These are phyloP conservation scores for Boletellus ananas DNA, from an alignment of 768 basidiomycete species.

Conservation along the genomic window DNA sequence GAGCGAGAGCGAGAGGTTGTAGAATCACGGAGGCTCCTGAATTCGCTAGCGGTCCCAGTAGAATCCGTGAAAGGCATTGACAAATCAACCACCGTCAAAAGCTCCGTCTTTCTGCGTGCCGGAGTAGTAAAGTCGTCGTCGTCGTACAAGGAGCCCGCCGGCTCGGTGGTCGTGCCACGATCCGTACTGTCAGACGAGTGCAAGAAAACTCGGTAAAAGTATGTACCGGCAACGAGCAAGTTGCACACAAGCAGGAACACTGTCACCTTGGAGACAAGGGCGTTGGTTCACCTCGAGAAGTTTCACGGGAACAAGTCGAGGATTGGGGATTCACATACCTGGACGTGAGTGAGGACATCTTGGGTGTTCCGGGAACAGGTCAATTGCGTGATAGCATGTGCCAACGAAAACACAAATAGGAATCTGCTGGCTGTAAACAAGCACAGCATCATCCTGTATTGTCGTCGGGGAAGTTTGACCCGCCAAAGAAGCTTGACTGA, in stretches of 20 bases:
- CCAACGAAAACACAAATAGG: conserved; percentile 4
- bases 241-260: background rate
- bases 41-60: background rate
- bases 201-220: background rate
- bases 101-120: background rate
- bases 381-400: background rate
- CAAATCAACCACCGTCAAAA: conserved; percentile 10
- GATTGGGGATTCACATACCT: background rate
- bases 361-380: background rate
- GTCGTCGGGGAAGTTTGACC: conserved; percentile 12
- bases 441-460: conserved; percentile 15
- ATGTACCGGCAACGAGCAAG: background rate
- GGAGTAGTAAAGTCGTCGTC: conserved; percentile 14
- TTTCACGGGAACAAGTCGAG: no score
- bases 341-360: background rate
- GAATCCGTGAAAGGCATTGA: background rate
- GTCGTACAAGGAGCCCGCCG: background rate
- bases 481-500: conserved; percentile 16
- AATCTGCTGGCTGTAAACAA: conserved; percentile 11
- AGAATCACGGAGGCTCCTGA: background rate
- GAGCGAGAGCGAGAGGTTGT: no score
- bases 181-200: background rate
- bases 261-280: no score
- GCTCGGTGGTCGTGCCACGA: background rate
- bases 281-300: no score